Base-by-base conservation (phyloP, 2,329 filamentous ascomycete species). In the Boeremia lycopersici region DNA sequence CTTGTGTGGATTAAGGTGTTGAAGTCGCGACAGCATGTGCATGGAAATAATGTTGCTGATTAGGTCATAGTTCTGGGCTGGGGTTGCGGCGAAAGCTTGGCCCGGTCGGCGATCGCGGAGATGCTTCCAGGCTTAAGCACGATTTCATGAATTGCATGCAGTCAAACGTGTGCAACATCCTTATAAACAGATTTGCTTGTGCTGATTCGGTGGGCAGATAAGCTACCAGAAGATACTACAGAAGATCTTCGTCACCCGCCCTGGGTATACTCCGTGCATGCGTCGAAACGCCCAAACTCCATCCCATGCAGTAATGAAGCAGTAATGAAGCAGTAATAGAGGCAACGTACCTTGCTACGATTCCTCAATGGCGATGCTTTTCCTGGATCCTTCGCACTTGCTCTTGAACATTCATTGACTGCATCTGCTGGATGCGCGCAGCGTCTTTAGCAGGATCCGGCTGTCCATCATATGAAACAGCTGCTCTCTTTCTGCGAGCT, bases 401-500 rank as follows among this genome's bases (percentile, higher is more conserved):
- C 73, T 96, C 91, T 71, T 95, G 89, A 33, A 96, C 87, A 69
- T 91, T 93, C 74, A 76, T 68, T 42, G 60, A 70, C 56, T 76
- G 74, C 77, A 88, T 82, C 64, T 86, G 83, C 60, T 79, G 78
- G 59, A 79, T 64, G 56, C 79, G 73, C 47, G 72, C 73, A 70
- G 82, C 71, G 78, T 83, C 84, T 63, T 86, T 84, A 56, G 80
- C 82, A 28, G 70, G 66, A 49, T 89, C 85, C 17, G 83, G 81
- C 61, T 83, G 84, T 31, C 69, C 88, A 69, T 90, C 89, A 68
- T 88, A 88, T 49, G 84, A 85, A 23, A 81, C 75, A 19, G 90
- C 90, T 13, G 89, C 85, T 68, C 87, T 87, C 80, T 96, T 96
- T 68, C 90, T 82, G 56, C 90, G 82, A 10, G 85, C 86, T 48